Evolutionary conservation across 768 basidiomycete species (phyloP).

Genomic region (Boletus fagicola): DNA sequence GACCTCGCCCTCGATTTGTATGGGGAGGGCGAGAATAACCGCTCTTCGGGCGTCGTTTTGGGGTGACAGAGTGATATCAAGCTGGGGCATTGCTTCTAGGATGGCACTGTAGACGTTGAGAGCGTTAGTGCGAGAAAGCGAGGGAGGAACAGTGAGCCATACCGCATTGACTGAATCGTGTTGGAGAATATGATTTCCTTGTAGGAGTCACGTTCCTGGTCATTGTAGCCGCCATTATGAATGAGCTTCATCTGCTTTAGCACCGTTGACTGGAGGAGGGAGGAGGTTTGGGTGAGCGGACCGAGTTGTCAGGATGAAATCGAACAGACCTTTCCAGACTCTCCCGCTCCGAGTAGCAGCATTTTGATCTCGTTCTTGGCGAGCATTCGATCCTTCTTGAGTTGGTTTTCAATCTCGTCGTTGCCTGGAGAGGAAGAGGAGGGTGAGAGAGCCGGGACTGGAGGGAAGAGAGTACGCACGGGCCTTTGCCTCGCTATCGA

Average conservation of each 20-base stretch:
- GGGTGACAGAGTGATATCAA: constrained; percentile 57
- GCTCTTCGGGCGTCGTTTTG: constrained; percentile 53
- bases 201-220: constrained; percentile 87
- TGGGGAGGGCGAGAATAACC: constrained; percentile 54
- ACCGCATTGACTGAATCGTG: constrained; percentile 95
- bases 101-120: constrained; percentile 54
- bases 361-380: constrained; percentile 96
- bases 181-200: constrained; percentile 95
- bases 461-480: constrained; percentile 48
- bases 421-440: constrained; percentile 55
- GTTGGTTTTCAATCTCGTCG: constrained; percentile 91
- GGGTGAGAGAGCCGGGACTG: not conserved
- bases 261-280: constrained; percentile 65
- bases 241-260: constrained; percentile 98
- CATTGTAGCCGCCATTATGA: constrained; percentile 86
- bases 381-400: constrained; percentile 84
- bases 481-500: constrained; percentile 81
- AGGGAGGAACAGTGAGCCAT: constrained; percentile 20
- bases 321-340: constrained; percentile 87
- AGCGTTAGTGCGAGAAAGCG: not conserved
- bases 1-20: constrained; percentile 59
- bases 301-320: not conserved
- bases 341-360: constrained; percentile 92
- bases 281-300: not conserved
- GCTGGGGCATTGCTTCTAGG: constrained; percentile 86